Percentiles rank a stretch among this genome's conserved stretches.
These are phyloP conservation scores for Solanum piurae DNA, from an alignment of 257 asterid species.

Conservation along the genomic window DNA sequence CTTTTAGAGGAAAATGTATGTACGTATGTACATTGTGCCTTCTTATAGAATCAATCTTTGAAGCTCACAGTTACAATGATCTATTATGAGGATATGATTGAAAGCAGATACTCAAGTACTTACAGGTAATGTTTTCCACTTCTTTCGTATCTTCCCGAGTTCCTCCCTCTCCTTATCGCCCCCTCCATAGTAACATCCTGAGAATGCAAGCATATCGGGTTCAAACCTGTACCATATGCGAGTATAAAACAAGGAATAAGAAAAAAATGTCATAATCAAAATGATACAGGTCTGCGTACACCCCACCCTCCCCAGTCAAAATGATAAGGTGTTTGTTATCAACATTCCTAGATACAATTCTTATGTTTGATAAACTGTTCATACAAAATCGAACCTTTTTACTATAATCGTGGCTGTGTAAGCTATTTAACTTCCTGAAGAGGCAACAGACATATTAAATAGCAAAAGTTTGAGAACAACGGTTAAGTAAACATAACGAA, in stretches of 20 bases:
- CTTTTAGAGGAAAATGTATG: not conserved
- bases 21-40: not conserved
- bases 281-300: not conserved
- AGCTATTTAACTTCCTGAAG: not conserved
- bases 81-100: not conserved
- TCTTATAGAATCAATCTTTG: not conserved
- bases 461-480: not conserved
- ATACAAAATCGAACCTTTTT: not conserved
- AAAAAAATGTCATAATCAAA: not conserved
- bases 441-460: not conserved
- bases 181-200: constrained; percentile 97
- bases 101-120: constrained; percentile 6
- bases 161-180: constrained; percentile 88
- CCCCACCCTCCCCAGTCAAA: not conserved
- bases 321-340: not conserved
- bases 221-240: constrained; percentile 55
- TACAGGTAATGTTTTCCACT: constrained; percentile 96
- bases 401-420: not conserved
- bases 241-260: not conserved
- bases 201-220: constrained; percentile 99
- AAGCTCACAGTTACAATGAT: not conserved
- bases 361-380: not conserved
- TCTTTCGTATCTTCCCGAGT: constrained; percentile 71
- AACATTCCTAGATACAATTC: not conserved
- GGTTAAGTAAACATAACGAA: not conserved